Conservation (phyloP, 345 rosid species). For the Atalantia buxifolia region DNA sequence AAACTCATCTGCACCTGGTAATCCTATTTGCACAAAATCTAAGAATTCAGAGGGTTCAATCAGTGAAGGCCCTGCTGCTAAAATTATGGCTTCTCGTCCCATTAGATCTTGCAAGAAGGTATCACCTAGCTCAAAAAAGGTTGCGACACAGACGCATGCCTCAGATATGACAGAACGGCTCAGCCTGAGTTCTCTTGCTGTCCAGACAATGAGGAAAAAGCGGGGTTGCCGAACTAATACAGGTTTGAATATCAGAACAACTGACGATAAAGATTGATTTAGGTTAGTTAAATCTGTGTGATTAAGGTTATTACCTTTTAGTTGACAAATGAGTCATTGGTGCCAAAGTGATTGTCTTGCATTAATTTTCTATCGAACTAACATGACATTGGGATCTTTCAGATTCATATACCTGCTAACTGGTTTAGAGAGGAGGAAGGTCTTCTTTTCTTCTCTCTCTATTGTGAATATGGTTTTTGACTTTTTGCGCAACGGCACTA, state of each 20-base stretch:
- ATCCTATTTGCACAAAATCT: conserved; percentile 26
- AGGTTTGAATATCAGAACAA: conserved; percentile 26
- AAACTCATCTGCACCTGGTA: conserved; percentile 46
- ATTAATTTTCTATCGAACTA: not conserved
- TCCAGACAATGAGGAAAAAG: conserved; percentile 44
- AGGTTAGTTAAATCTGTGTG: conserved; percentile 12
- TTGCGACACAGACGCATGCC: conserved; percentile 29
- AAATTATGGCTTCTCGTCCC: conserved; percentile 26
- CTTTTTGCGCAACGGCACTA: not conserved
- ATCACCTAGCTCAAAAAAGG: conserved; percentile 30
- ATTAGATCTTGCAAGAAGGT: conserved; percentile 44
- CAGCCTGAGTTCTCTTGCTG: conserved; percentile 47
- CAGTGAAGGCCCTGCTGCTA: conserved; percentile 19
- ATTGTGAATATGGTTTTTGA: conserved; percentile 3
- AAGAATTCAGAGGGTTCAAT: conserved; percentile 27
- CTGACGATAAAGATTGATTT: conserved; percentile 21
- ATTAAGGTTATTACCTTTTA: not conserved
- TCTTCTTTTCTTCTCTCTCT: not conserved
- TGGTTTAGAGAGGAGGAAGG: not conserved
- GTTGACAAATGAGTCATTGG: not conserved
- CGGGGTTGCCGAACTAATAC: conserved; percentile 35
- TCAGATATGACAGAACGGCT: conserved; percentile 36
- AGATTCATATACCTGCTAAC: not conserved
- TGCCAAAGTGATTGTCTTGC: too few species aligned
- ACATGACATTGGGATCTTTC: not conserved